phyloP scores from a whole-genome alignment of 768 basidiomycete species.

The Hericium coralloides region DNA sequence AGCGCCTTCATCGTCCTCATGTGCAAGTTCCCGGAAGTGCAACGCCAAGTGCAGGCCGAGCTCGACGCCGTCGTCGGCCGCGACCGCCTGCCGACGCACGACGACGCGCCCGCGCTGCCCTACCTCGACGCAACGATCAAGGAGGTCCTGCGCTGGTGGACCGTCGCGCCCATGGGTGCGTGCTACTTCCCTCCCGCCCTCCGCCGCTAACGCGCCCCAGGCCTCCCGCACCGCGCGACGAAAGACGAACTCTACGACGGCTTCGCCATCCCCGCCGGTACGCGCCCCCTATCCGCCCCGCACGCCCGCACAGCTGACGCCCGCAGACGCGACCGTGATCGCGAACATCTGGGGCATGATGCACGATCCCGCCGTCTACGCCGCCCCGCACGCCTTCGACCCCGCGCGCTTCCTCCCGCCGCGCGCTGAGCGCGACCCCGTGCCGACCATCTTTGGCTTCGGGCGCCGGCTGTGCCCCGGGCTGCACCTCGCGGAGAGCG shows the following conservation, averaged over 20 bases:
- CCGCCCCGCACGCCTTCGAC: slow-evolving; percentile 19
- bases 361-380: slow-evolving; percentile 21
- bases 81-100: slow-evolving; percentile 11
- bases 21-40: slow-evolving; percentile 16
- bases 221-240: slow-evolving; percentile 26
- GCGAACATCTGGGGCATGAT: slow-evolving; percentile 15
- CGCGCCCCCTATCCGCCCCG: background rate
- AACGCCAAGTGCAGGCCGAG: slow-evolving; percentile 16
- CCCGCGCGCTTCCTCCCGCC: slow-evolving; percentile 21
- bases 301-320: background rate
- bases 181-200: background rate
- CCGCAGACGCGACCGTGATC: background rate
- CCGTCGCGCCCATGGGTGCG: slow-evolving; percentile 12
- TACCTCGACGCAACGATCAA: slow-evolving; percentile 14
- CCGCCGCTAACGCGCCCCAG: slow-evolving; percentile 3
- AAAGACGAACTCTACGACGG: slow-evolving; percentile 29
- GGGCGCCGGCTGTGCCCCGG: slow-evolving; percentile 28
- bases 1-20: slow-evolving; percentile 20
- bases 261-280: slow-evolving; percentile 14
- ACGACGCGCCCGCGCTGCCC: slow-evolving; percentile 14
- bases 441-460: slow-evolving; percentile 16
- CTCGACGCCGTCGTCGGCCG: slow-evolving; percentile 16
- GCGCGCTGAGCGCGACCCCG: slow-evolving; percentile 15
- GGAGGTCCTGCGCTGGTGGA: slow-evolving; percentile 18
- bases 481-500: slow-evolving; percentile 27